phyloP scores from a whole-genome alignment of 2,329 filamentous ascomycete genomes.

The Colletotrichum somersetense region DNA sequence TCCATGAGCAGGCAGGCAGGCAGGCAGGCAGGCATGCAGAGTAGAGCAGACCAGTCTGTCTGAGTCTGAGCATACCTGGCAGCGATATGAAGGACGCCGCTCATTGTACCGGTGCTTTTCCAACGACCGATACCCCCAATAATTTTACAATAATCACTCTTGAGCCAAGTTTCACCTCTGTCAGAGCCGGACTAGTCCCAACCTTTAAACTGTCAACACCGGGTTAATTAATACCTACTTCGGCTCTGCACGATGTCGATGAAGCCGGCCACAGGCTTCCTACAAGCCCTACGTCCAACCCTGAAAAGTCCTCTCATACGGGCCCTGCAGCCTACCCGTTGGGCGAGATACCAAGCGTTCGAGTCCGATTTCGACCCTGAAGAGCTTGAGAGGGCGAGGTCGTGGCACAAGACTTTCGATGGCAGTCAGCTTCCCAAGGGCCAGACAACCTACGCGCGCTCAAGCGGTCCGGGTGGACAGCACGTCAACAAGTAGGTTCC shows the following conservation, averaged over 20 bases:
- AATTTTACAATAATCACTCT: background rate
- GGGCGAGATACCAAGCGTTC: constrained; percentile 59
- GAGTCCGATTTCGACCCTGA: constrained; percentile 64
- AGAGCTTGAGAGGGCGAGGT: constrained; percentile 63
- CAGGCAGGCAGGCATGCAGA: background rate
- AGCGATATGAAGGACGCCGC: background rate
- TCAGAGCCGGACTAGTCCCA: background rate
- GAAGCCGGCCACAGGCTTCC: constrained; percentile 10
- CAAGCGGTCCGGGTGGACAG: constrained; percentile 71
- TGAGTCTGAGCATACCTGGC: background rate
- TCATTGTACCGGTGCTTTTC: background rate
- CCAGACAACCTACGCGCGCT: constrained; percentile 67
- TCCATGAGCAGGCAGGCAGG: background rate
- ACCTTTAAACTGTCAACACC: background rate
- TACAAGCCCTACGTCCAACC: constrained; percentile 3
- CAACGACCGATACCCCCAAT: background rate
- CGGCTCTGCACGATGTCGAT: constrained; percentile 20
- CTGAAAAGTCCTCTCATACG: background rate
- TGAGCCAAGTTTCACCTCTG: background rate
- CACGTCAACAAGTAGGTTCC: constrained; percentile 71
- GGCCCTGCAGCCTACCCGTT: constrained; percentile 27
- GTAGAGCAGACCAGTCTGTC: background rate
- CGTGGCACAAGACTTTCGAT: constrained; percentile 63
- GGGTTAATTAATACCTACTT: too few species aligned
- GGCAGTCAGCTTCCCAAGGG: constrained; percentile 61